phyloP scores from a whole-genome alignment of 2,329 filamentous ascomycete genomes.

The Apiospora pterosperma region DNA sequence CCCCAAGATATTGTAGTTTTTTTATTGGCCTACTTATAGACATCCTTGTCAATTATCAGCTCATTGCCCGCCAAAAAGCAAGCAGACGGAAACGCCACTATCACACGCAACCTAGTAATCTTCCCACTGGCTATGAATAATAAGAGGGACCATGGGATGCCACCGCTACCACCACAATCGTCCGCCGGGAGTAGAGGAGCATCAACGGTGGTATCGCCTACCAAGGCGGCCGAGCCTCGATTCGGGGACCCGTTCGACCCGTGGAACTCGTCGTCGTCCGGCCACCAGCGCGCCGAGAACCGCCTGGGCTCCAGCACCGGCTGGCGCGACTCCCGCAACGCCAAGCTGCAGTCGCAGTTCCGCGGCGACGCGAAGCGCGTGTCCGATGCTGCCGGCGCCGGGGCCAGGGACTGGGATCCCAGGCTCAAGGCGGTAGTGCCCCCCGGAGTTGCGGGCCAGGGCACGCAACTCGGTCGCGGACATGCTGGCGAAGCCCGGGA shows the following conservation, averaged over 20 bases:
- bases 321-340: constrained; percentile 69
- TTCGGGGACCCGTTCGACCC: constrained; percentile 54
- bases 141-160: not conserved
- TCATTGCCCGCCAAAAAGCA: not conserved
- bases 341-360: constrained; percentile 71
- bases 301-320: constrained; percentile 53
- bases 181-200: not conserved
- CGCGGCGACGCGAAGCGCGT: constrained; percentile 52
- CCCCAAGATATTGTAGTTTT: too few species aligned
- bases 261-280: constrained; percentile 71
- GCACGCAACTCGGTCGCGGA: constrained; percentile 45
- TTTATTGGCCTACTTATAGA: not conserved
- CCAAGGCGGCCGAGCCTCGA: constrained; percentile 37
- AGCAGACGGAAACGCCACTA: not conserved
- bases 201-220: not conserved
- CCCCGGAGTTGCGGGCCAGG: constrained; percentile 36
- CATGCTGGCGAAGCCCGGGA: constrained; percentile 48
- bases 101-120: not conserved
- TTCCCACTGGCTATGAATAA: not conserved
- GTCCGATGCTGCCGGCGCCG: constrained; percentile 63
- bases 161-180: not conserved
- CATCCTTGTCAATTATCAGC: constrained; percentile 1
- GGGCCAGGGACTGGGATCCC: constrained; percentile 53
- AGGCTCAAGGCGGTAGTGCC: constrained; percentile 40
- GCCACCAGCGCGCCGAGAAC: constrained; percentile 75